Evolutionary conservation across 192 early-diverging fungal genomes (phyloP).

Genomic region (Gamsiella multidivaricata): DNA sequence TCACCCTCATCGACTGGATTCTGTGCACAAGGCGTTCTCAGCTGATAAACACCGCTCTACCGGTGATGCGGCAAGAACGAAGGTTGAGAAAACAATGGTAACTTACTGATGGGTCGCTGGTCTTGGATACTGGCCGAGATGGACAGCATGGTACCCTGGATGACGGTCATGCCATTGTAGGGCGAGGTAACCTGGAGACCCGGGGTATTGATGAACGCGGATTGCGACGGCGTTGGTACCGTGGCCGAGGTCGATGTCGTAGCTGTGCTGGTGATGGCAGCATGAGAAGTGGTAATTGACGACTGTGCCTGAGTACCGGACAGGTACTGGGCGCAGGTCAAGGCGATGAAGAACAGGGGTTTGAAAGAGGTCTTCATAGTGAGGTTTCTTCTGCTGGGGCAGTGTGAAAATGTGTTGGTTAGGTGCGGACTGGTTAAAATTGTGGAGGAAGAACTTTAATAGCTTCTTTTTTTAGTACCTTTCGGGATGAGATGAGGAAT

Average conservation of each 20-base stretch:
- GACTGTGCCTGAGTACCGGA: slow-evolving; percentile 9
- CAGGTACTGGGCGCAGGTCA: slow-evolving; percentile 26
- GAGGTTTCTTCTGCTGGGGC: background rate
- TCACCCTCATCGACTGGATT: background rate
- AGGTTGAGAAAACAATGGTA: background rate
- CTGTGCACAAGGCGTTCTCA: too few species aligned
- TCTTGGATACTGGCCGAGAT: slow-evolving; percentile 6
- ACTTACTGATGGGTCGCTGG: slow-evolving; percentile 21
- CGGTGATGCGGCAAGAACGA: too few species aligned
- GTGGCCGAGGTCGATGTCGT: background rate
- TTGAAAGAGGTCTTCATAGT: slow-evolving; percentile 21
- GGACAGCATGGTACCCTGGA: slow-evolving; percentile 18
- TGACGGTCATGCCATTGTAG: slow-evolving; percentile 18
- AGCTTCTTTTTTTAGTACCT: background rate
- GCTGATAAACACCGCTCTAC: too few species aligned
- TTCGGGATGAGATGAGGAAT: slow-evolving; percentile 10
- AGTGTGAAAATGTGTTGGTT: background rate
- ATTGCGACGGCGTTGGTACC: slow-evolving; percentile 5
- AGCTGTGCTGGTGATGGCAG: background rate
- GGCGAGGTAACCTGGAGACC: slow-evolving; percentile 16
- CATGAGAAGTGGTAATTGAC: background rate
- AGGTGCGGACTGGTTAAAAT: background rate
- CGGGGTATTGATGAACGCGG: slow-evolving; percentile 29
- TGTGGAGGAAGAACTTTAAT: background rate
- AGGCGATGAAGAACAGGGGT: slow-evolving; percentile 9